These are phyloP conservation scores for Aspergillus uvarum DNA, from an alignment of 2,329 filamentous ascomycete genomes.

Conservation along the genomic window DNA sequence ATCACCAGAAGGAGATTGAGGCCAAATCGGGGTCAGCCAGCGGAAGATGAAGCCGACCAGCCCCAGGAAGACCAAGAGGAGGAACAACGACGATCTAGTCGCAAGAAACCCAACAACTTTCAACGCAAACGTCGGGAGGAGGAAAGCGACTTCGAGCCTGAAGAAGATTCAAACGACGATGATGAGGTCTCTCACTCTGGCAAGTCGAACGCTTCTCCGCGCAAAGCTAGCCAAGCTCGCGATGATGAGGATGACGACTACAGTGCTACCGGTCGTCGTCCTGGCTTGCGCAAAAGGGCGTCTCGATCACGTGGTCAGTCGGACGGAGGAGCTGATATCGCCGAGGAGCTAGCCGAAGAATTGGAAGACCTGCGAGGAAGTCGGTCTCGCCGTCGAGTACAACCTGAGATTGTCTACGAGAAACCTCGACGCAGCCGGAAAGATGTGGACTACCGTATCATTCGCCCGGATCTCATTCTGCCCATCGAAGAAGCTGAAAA, in stretches of 20 bases:
- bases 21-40: constrained; percentile 24
- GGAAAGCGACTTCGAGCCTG: constrained; percentile 63
- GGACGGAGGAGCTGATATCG: constrained; percentile 51
- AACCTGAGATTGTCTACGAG: constrained; percentile 39
- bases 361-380: constrained; percentile 54
- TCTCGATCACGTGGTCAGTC: constrained; percentile 47
- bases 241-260: constrained; percentile 49
- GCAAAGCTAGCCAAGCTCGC: constrained; percentile 40
- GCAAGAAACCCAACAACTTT: constrained; percentile 43
- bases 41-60: constrained; percentile 24
- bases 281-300: constrained; percentile 51
- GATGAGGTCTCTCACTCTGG: constrained; percentile 55
- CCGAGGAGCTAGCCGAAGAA: constrained; percentile 60
- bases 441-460: constrained; percentile 81
- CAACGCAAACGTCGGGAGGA: constrained; percentile 51
- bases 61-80: constrained; percentile 34
- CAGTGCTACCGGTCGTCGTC: constrained; percentile 51
- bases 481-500: constrained; percentile 75
- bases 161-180: constrained; percentile 54
- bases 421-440: constrained; percentile 59
- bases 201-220: constrained; percentile 45
- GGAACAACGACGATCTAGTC: constrained; percentile 39
- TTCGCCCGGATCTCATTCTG: constrained; percentile 68
- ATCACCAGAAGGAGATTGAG: constrained; percentile 48
- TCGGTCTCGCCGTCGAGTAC: constrained; percentile 40